phyloP scores from a whole-genome alignment of 805 yeast genomes.

The Yarrowia sp. region DNA sequence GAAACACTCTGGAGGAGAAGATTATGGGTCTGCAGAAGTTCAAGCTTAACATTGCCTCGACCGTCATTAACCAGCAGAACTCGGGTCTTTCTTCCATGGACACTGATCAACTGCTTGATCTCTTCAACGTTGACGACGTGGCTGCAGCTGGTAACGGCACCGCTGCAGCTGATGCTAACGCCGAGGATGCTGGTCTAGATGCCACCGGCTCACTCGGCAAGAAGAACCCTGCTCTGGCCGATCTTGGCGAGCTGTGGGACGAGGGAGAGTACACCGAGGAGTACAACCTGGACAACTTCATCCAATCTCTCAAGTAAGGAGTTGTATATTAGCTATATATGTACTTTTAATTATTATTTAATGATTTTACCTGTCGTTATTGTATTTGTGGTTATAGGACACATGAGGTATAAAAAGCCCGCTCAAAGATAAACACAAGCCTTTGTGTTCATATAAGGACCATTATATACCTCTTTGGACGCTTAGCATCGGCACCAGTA shows the following conservation, averaged over 20 bases:
- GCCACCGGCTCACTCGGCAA: conserved; percentile 74
- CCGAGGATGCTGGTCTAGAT: conserved; percentile 39
- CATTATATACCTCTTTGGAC: no score
- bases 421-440: no score
- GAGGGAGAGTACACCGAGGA: conserved; percentile 95
- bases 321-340: conserved; percentile 8
- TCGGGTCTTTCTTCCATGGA: conserved; percentile 96
- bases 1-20: conserved; percentile 90
- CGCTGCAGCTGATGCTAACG: conserved; percentile 37
- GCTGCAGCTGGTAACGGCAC: conserved; percentile 35
- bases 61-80: conserved; percentile 94
- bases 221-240: conserved; percentile 77
- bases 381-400: no score
- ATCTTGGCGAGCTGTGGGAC: conserved; percentile 93
- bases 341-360: background rate
- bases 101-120: conserved; percentile 85
- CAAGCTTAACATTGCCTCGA: conserved; percentile 95
- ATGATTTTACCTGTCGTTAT: background rate
- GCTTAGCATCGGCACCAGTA: no score
- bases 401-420: no score
- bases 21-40: conserved; percentile 98
- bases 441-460: no score
- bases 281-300: conserved; percentile 88
- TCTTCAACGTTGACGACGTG: conserved; percentile 71
- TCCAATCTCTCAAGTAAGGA: conserved; percentile 35